Conservation (phyloP, 441 rosid species). For the Adansonia madagascariensis region DNA sequence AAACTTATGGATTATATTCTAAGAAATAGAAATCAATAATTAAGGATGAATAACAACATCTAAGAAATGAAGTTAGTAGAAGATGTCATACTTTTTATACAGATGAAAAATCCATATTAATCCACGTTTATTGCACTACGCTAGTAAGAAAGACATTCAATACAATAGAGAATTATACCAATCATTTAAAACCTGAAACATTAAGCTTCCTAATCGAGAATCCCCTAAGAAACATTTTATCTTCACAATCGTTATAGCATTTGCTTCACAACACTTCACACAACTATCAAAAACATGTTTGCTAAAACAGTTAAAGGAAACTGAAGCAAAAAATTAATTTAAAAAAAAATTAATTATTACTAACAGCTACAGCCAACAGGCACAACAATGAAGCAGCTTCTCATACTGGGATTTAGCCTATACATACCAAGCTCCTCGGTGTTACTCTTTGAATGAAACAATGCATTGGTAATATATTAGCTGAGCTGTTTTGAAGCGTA, state of each 20-base stretch:
- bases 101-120: conserved; percentile 4
- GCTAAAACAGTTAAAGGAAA: neutral
- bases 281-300: conserved; percentile 5
- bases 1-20: conserved; percentile 23
- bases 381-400: conserved; percentile 6
- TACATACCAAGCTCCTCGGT: conserved; percentile 22
- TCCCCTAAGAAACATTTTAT: neutral
- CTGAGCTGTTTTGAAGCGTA: conserved; percentile 24
- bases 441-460: conserved; percentile 10
- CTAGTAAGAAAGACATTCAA: conserved; percentile 3
- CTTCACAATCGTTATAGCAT: conserved; percentile 8
- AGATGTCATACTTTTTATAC: conserved; percentile 13
- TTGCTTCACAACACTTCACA: conserved; percentile 7
- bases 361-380: conserved; percentile 1
- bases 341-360: neutral
- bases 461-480: conserved; percentile 16
- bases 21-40: conserved; percentile 22
- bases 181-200: neutral
- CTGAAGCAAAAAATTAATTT: conserved; percentile 16
- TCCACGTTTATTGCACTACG: neutral
- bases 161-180: neutral
- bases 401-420: conserved; percentile 1
- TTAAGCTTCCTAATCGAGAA: neutral
- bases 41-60: neutral
- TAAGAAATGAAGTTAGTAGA: conserved; percentile 18